Evolutionary conservation across 2,329 filamentous ascomycete genomes (phyloP), one percentile per base, ranked within the genome.

Genomic region (Lachnellula subtilissima): DNA sequence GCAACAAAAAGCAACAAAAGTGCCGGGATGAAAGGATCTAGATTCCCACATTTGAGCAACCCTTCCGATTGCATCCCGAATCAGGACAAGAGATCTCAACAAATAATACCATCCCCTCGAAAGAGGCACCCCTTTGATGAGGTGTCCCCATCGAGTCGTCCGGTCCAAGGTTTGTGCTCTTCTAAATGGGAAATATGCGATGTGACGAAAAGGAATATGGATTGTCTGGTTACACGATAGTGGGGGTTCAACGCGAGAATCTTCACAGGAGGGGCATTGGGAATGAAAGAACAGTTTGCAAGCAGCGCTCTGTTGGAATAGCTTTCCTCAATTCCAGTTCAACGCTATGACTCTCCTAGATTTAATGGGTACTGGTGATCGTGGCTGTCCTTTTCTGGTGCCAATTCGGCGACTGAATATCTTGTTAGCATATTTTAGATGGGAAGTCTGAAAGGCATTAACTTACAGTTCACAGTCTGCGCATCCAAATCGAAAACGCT

Each of bases 401-500:
- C 17, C 12, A 48, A 32, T 17, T 48, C 45, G n/a, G 22, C 45
- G 28, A 48, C 45, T 48, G n/a, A 14, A 7, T 5, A 32, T 12
- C 23, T n/a, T 5, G 23, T 48, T 23, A 48, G 9, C 22, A 22
- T 2, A 8, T 14, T 12, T 6, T 9, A 32, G 5, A n/a, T 32
- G 28, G 9, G 12, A 48, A n/a, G 12, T 12, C 5, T 17, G 11
- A 28, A 22, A 23, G 14, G 23, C 12, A 14, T 22, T 15, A 35
- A n/a, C 23, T 35, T 48, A 48, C 45, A 32, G 25, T 52, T 57
- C 23, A 60, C 55, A 28, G 48, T 53, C 17, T 45, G 49, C 37
- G 54, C 48, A 51, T 52, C 48, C 39, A 52, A 49, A 45, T 61
- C 35, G 48, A 61, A 59, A 3, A 61, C 51, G 4, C 17, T 28